Percentiles rank a stretch among this genome's conserved stretches.
These are phyloP conservation scores for Apium graveolens DNA, from an alignment of 129 eudicot genomes.

Conservation along the genomic window DNA sequence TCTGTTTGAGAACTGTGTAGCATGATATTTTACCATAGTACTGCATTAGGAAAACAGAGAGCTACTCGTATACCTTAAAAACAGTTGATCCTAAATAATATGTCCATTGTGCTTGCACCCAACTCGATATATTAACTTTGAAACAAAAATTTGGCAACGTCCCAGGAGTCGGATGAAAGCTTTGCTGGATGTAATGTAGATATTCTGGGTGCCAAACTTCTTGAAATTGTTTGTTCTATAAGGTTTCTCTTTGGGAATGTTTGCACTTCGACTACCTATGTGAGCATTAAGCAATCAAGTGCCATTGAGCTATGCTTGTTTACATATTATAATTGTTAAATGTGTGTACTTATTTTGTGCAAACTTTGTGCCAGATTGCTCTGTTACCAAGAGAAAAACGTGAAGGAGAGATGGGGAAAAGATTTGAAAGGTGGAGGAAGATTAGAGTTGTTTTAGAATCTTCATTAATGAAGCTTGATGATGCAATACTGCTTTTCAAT, in stretches of 20 bases:
- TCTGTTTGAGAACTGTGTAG: neutral
- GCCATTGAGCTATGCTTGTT: neutral
- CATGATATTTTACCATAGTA: neutral
- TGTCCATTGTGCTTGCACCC: neutral
- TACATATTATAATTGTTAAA: neutral
- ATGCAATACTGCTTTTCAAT: slow-evolving; percentile 63
- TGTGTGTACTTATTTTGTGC: neutral
- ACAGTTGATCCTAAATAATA: neutral
- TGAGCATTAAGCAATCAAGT: neutral
- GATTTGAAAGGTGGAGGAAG: slow-evolving; percentile 22
- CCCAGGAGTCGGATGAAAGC: neutral
- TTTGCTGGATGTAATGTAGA: neutral
- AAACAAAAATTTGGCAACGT: neutral
- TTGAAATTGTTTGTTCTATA: neutral
- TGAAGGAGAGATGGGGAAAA: slow-evolving; percentile 32
- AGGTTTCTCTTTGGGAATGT: neutral
- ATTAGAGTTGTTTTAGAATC: slow-evolving; percentile 50
- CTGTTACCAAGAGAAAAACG: slow-evolving; percentile 43
- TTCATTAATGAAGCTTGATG: slow-evolving; percentile 69
- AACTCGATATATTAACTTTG: neutral
- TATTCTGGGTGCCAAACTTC: neutral
- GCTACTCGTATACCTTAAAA: neutral
- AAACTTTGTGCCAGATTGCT: slow-evolving; percentile 35
- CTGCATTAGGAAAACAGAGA: neutral
- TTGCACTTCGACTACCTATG: neutral